Base-by-base conservation (phyloP, 1,284 basidiomycete genomes). In the Entoloma clypeatum region DNA sequence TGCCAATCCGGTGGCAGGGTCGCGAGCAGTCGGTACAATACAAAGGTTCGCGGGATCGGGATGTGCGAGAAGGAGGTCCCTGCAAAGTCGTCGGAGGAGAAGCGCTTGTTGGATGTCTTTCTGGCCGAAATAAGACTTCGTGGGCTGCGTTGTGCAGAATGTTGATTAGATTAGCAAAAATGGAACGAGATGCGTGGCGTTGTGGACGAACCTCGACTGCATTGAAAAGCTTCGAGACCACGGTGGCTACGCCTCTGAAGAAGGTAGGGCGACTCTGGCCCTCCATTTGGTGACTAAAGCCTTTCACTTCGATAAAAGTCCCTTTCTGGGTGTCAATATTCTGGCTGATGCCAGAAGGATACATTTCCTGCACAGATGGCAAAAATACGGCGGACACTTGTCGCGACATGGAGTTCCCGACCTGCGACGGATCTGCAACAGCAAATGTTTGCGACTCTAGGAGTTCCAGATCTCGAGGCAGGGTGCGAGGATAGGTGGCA, bases 21-120 rank as follows among this genome's bases (percentile, higher is more conserved):
- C 76, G 1, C 94, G 82, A 7, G 76, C 74, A 1, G 92, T 99
- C 0, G 91, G 89, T 2, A 96, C 71, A 50, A 98, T 92, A 59
- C 82, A 81, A 10, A 91, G 64, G 55, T 79, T 79, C 27, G 78
- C 65, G 0, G 82, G 65, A 7, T 77, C 69, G 0, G 91, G 95
- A 56, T 91, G 75, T 5, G 86, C 66, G 10, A 93, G 65, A 13
- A 95, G 77, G 1, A 98, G 73, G 61, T 99, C 95, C 22, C 74
- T 69, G 37, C 80, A 78, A 62, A 99, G 74, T n/a, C 87, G 81
- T 31, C 86, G 83, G 16, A 99, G 74, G 14, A 99, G 66, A 6
- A 98, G 66, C 0, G 88, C 91, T 61, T 99, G 95, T 60, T 99
- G 95, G 42, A 99, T 97, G 59, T 99, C 95, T 62, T 99, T 99